phyloP scores from a whole-genome alignment of 1,284 basidiomycete genomes.

The Trichosporon sp. region DNA sequence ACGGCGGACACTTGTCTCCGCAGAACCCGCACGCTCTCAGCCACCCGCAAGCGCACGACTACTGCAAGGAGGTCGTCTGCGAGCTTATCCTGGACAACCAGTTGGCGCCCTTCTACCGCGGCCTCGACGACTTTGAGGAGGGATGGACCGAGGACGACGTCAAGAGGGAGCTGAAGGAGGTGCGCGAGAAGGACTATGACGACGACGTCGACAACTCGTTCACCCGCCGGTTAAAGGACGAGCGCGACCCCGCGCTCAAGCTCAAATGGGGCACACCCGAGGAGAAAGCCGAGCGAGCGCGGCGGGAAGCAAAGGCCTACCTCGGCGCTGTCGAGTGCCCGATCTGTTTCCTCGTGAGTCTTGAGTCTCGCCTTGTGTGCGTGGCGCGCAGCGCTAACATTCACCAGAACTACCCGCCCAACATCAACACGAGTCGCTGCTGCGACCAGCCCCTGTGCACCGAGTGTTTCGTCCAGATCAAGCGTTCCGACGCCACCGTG shows the following conservation, averaged over 20 bases:
- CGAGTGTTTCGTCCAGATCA: constrained; percentile 99
- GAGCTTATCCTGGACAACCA: constrained; percentile 82
- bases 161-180: constrained; percentile 55
- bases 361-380: constrained; percentile 35
- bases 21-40: constrained; percentile 85
- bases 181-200: constrained; percentile 45
- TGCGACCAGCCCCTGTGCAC: constrained; percentile 98
- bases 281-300: constrained; percentile 61
- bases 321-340: constrained; percentile 90
- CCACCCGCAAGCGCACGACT: constrained; percentile 67
- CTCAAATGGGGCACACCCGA: constrained; percentile 36
- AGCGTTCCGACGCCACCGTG: constrained; percentile 87
- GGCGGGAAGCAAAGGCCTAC: constrained; percentile 73
- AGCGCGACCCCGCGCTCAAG: constrained; percentile 36
- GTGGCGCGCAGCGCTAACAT: background rate
- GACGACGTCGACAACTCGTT: constrained; percentile 46
- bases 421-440: constrained; percentile 95
- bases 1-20: constrained; percentile 74
- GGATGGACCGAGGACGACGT: constrained; percentile 83
- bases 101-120: constrained; percentile 93
- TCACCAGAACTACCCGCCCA: constrained; percentile 73
- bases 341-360: constrained; percentile 93
- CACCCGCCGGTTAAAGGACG: constrained; percentile 43
- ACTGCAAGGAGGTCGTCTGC: constrained; percentile 83
- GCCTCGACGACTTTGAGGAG: constrained; percentile 88